Evolutionary conservation across 176 grass and related monocot genomes (phyloP).

Genomic region (Aegilops longissima): DNA sequence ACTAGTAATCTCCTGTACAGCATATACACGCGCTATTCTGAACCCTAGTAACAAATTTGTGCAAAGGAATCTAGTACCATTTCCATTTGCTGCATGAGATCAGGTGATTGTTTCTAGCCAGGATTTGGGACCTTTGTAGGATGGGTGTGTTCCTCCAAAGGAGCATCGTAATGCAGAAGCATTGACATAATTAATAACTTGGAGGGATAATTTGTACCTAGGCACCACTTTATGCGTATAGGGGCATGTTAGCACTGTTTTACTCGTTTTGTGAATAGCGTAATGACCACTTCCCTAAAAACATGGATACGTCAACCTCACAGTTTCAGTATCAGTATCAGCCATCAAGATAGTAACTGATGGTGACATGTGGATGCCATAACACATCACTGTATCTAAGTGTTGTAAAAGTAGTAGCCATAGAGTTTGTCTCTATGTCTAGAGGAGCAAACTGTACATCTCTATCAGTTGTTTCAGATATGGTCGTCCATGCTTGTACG

Average conservation of each 20-base stretch:
- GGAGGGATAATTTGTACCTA: not conserved
- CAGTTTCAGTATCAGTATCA: not conserved
- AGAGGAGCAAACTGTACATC: slow-evolving; percentile 1
- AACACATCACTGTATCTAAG: not conserved
- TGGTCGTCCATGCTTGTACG: not conserved
- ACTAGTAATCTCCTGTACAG: not conserved
- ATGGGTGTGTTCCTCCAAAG: not conserved
- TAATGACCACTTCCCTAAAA: not conserved
- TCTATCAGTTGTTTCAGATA: slow-evolving; percentile 2
- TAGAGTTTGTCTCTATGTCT: not conserved
- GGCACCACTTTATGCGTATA: not conserved
- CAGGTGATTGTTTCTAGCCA: not conserved
- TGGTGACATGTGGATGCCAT: not conserved
- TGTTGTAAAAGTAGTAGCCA: slow-evolving; percentile 12
- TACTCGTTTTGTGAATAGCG: not conserved
- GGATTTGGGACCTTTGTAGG: not conserved
- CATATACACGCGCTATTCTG: slow-evolving; percentile 2
- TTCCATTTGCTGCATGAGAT: slow-evolving; percentile 11
- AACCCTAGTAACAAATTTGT: not conserved
- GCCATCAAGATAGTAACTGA: not conserved
- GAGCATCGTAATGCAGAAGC: not conserved
- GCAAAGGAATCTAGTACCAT: slow-evolving; percentile 12
- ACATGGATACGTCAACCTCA: not conserved
- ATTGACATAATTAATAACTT: not conserved
- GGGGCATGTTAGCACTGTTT: not conserved